Base-by-base conservation (phyloP, 164 flowering plant species). In the Liriodendron chinense region DNA sequence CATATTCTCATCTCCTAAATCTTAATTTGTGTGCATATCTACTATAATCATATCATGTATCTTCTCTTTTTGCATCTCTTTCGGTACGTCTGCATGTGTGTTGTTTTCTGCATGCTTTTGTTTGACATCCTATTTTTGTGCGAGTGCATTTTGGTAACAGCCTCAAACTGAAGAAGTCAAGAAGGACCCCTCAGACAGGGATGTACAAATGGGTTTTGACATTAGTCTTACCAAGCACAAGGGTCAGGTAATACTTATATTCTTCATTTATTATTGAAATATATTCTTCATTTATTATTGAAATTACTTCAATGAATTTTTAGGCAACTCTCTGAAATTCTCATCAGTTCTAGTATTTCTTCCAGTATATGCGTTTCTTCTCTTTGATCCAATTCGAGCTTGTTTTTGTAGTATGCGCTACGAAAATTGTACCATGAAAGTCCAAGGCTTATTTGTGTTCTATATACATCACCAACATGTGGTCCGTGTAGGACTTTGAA, bases 401-500 rank as follows among this genome's bases (percentile, higher is more conserved):
- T 78, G 70, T 68, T 78, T 70, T 72, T 77, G 24, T 93, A 96
- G 99, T 96, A 96, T 85, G 94, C 99, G 70, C 83, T 96, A 43
- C 88, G 99, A 74, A 96, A 96, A 77, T 77, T 96, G 83, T 96
- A 96, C 78, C 99, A 96, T 80, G 98, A 94, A 81, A 96, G 99
- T 83, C 99, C 98, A 68, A 91, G 99, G 84, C 94, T 96, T 79
- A 72, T 96, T 68, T 91, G 93, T 79, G 99, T 94, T 43, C 88
- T 96, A 59, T 96, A 96, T 80, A 96, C 99, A 18, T 56, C 99
- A 72, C 99, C 99, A 69, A 92, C 97, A 50, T 96, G 99, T 78
- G 98, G 98, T 76, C 99, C 99, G 47, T 96, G 99, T 83, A 86
- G 98, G 77, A 96, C 99, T 66, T 81, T 96, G 87, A 96, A 96